phyloP scores from a whole-genome alignment of 305 asterid genomes.

The Fraxinus angustifolia region DNA sequence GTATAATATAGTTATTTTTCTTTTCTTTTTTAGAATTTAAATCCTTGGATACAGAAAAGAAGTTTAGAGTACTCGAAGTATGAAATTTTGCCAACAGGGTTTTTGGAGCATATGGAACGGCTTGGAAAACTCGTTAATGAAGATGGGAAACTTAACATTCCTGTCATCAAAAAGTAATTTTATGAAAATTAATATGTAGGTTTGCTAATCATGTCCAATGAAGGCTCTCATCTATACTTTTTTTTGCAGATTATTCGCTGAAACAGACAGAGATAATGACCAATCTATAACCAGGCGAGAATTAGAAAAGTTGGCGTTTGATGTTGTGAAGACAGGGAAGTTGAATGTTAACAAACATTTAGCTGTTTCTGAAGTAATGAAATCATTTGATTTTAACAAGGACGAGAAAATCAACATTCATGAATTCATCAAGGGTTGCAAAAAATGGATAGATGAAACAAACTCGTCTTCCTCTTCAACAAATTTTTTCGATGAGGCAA shows the following conservation, averaged over 20 bases:
- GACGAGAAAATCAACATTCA: slow-evolving; percentile 24
- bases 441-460: slow-evolving; percentile 11
- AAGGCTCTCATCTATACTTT: background rate
- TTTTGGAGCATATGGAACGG: slow-evolving; percentile 37
- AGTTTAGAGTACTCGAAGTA: slow-evolving; percentile 43
- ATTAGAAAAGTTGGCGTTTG: slow-evolving; percentile 33
- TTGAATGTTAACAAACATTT: slow-evolving; percentile 23
- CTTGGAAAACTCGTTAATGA: slow-evolving; percentile 36
- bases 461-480: slow-evolving; percentile 4
- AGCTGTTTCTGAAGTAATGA: slow-evolving; percentile 37
- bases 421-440: slow-evolving; percentile 30
- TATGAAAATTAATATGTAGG: background rate
- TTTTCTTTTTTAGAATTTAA: slow-evolving; percentile 31
- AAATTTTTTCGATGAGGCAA: slow-evolving; percentile 42
- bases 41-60: slow-evolving; percentile 55
- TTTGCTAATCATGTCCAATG: background rate
- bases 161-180: slow-evolving; percentile 29
- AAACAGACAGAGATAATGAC: slow-evolving; percentile 37
- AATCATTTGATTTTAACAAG: slow-evolving; percentile 29
- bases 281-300: slow-evolving; percentile 27
- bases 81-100: slow-evolving; percentile 29
- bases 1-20: background rate
- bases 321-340: slow-evolving; percentile 34
- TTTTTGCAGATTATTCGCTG: slow-evolving; percentile 39
- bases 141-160: slow-evolving; percentile 35